Conservation (phyloP, 495 filamentous ascomycete genomes). For the Hyaloscypha hepaticicola region DNA sequence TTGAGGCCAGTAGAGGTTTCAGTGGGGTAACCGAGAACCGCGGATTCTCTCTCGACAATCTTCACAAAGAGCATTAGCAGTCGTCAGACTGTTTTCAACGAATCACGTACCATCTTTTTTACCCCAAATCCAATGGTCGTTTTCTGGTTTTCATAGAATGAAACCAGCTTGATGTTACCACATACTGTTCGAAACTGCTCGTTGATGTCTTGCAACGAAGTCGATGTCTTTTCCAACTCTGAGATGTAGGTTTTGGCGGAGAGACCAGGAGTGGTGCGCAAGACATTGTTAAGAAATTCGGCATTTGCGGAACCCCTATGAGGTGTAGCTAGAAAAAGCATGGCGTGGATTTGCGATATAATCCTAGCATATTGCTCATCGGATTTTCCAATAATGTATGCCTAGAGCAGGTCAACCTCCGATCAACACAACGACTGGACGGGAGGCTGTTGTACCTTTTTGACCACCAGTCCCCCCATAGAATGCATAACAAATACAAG, state of each 20-base stretch:
- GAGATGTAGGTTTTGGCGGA: constrained; percentile 14
- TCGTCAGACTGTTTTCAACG: neutral
- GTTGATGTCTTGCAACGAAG: constrained; percentile 41
- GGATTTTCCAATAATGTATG: constrained; percentile 40
- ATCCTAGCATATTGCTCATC: constrained; percentile 41
- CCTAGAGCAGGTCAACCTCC: constrained; percentile 7
- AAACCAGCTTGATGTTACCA: constrained; percentile 39
- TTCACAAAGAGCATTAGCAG: constrained; percentile 20
- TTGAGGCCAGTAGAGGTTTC: constrained; percentile 42
- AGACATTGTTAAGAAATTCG: constrained; percentile 37
- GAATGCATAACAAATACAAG: constrained; percentile 44
- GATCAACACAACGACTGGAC: neutral
- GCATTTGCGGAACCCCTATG: constrained; percentile 49
- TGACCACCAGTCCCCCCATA: constrained; percentile 48
- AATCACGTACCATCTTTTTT: constrained; percentile 21
- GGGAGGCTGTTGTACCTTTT: constrained; percentile 36
- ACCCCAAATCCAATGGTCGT: constrained; percentile 36
- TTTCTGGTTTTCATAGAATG: constrained; percentile 47
- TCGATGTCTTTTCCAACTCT: constrained; percentile 41
- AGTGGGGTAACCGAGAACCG: constrained; percentile 43
- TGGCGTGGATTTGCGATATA: constrained; percentile 37
- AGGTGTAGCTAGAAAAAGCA: constrained; percentile 49
- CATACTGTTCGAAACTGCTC: constrained; percentile 48
- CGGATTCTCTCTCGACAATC: constrained; percentile 38
- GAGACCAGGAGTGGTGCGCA: constrained; percentile 21